Evolutionary conservation across 2,329 filamentous ascomycete genomes (phyloP).

Genomic region (Penicillium sp.): DNA sequence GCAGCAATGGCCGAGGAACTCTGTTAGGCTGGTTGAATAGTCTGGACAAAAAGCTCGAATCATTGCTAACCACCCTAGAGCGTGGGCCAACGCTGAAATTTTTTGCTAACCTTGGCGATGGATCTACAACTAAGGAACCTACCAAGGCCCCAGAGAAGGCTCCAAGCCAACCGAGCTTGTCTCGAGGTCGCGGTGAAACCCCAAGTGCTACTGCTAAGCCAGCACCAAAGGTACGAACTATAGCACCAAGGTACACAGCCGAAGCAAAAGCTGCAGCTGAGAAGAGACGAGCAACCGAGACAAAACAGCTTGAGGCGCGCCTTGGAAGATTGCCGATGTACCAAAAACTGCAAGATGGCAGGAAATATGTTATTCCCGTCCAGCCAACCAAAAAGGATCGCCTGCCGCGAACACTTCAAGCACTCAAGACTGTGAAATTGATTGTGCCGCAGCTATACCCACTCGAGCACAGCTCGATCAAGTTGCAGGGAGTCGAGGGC

Average conservation of each 20-base stretch:
- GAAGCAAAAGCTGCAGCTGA: conserved; percentile 64
- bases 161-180: not conserved
- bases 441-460: conserved; percentile 71
- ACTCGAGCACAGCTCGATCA: conserved; percentile 63
- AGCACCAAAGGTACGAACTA: conserved; percentile 21
- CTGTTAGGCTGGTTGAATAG: conserved; percentile 66
- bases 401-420: conserved; percentile 60
- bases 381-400: conserved; percentile 61
- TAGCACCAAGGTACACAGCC: conserved; percentile 53
- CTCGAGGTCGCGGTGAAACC: not conserved
- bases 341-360: conserved; percentile 66
- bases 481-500: conserved; percentile 63
- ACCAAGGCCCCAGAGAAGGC: conserved; percentile 3
- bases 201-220: not conserved
- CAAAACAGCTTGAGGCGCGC: conserved; percentile 70
- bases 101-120: conserved; percentile 54
- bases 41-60: conserved; percentile 70
- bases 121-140: conserved; percentile 29
- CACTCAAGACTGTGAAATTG: conserved; percentile 63
- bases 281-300: conserved; percentile 62
- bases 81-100: conserved; percentile 72
- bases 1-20: conserved; percentile 47
- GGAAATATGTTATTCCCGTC: conserved; percentile 68
- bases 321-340: conserved; percentile 67
- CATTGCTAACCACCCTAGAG: conserved; percentile 64